These are phyloP conservation scores for Apiospora malaysiana DNA, from an alignment of 2,329 filamentous ascomycete species.

Conservation along the genomic window DNA sequence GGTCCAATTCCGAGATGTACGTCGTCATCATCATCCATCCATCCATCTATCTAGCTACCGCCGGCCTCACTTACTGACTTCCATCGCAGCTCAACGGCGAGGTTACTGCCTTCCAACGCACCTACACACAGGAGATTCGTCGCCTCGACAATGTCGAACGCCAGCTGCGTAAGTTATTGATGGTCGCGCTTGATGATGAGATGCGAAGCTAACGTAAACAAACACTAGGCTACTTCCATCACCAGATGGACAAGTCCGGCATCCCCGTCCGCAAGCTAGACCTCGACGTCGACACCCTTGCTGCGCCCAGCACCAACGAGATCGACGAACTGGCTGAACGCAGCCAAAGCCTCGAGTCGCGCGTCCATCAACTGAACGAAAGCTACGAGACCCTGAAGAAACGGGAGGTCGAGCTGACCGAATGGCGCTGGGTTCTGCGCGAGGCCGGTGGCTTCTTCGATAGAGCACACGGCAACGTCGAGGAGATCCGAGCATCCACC, in stretches of 20 bases:
- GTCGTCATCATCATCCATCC: conserved; percentile 44
- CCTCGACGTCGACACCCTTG: conserved; percentile 85
- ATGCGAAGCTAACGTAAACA: conserved; percentile 38
- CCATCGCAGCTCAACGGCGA: conserved; percentile 81
- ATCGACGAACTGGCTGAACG: conserved; percentile 96
- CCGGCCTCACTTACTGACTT: conserved; percentile 28
- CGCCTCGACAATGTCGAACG: conserved; percentile 97
- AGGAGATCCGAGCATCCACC: conserved; percentile 91
- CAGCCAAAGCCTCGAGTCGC: conserved; percentile 89
- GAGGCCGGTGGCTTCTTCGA: conserved; percentile 99
- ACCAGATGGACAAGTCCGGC: conserved; percentile 91
- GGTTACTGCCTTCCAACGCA: conserved; percentile 92
- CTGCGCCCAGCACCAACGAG: conserved; percentile 87
- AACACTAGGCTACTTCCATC: conserved; percentile 81
- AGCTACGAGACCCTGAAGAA: conserved; percentile 99
- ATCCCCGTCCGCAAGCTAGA: conserved; percentile 89
- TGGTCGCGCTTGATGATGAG: conserved; percentile 19
- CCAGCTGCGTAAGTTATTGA: conserved; percentile 78
- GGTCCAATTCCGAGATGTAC: conserved; percentile 96
- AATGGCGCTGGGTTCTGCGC: conserved; percentile 97
- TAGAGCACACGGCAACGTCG: conserved; percentile 91
- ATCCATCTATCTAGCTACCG: conserved; percentile 21
- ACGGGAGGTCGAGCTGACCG: conserved; percentile 92
- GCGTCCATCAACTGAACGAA: conserved; percentile 90
- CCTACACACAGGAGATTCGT: conserved; percentile 97